Conservation (phyloP, 108 stramenopile species). For the Cyclostephanos invisitatus region DNA sequence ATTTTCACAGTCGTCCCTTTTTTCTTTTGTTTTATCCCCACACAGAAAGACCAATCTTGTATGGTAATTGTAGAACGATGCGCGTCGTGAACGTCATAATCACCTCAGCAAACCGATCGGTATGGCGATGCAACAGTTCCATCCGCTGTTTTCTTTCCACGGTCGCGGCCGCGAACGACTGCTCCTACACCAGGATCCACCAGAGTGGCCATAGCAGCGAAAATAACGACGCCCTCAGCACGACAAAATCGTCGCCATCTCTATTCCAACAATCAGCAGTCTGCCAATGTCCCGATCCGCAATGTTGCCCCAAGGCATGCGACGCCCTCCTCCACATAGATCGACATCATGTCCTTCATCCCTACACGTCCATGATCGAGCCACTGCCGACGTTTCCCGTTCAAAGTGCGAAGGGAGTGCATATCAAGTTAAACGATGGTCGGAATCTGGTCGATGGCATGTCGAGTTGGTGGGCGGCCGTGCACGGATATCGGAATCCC, state of each 20-base stretch:
- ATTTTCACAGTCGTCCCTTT: no score
- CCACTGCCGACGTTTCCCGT: constrained; percentile 71
- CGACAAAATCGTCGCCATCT: background rate
- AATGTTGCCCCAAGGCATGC: constrained; percentile 12
- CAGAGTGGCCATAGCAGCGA: background rate
- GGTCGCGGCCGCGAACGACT: background rate
- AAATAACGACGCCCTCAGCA: background rate
- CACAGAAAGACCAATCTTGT: no score
- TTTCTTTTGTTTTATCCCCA: no score
- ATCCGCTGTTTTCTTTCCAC: background rate
- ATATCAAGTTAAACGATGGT: constrained; percentile 64
- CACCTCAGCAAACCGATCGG: background rate
- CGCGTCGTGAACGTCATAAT: background rate
- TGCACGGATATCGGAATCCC: constrained; percentile 84
- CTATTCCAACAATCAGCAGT: background rate
- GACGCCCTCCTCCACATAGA: constrained; percentile 27
- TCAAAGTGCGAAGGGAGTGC: constrained; percentile 56
- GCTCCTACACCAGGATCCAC: background rate
- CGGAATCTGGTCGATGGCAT: constrained; percentile 80
- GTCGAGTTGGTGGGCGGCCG: constrained; percentile 87
- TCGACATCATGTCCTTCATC: constrained; percentile 71
- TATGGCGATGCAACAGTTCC: background rate
- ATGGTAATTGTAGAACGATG: no score
- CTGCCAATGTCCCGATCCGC: constrained; percentile 18
- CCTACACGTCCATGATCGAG: constrained; percentile 80